phyloP scores from a whole-genome alignment of 129 eudicot genomes.

The Chrysanthemum makinoi region DNA sequence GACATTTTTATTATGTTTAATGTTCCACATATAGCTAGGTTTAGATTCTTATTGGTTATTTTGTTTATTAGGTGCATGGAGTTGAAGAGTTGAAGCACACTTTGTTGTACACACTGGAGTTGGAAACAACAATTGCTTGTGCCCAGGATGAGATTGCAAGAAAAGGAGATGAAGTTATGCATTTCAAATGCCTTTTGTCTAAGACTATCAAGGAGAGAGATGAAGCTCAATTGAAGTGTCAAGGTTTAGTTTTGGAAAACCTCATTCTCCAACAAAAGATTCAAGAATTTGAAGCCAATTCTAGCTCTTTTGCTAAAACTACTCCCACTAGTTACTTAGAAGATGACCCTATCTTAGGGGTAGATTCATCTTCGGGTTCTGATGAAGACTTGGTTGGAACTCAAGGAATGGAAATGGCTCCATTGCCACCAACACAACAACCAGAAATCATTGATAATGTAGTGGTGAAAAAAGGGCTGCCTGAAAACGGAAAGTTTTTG shows the following conservation, averaged over 20 bases:
- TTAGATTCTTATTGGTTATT: slow-evolving; percentile 1
- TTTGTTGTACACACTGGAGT: slow-evolving; percentile 67
- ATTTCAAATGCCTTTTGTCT: slow-evolving; percentile 54
- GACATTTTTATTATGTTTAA: slow-evolving; percentile 2
- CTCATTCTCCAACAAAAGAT: slow-evolving; percentile 48
- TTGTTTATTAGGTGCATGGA: slow-evolving; percentile 37
- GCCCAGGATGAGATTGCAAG: slow-evolving; percentile 82
- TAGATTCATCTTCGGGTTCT: slow-evolving; percentile 49
- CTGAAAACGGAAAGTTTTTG: slow-evolving; percentile 80
- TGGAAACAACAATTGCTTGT: slow-evolving; percentile 58
- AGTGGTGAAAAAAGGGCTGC: slow-evolving; percentile 45
- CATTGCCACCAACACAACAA: slow-evolving; percentile 19
- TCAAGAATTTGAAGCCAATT: slow-evolving; percentile 38
- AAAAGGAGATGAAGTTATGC: slow-evolving; percentile 71
- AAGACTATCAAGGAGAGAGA: slow-evolving; percentile 63
- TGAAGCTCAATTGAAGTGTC: slow-evolving; percentile 62
- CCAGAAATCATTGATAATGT: slow-evolving; percentile 33
- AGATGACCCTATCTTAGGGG: slow-evolving; percentile 37
- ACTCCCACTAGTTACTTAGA: slow-evolving; percentile 37
- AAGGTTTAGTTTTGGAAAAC: slow-evolving; percentile 54
- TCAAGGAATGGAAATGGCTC: slow-evolving; percentile 30
- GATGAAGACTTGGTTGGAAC: slow-evolving; percentile 43
- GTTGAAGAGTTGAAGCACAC: slow-evolving; percentile 70
- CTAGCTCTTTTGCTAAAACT: slow-evolving; percentile 24
- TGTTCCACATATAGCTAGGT: slow-evolving; percentile 2